Conservation (phyloP, 257 asterid species). For the Penstemon newberryi region DNA sequence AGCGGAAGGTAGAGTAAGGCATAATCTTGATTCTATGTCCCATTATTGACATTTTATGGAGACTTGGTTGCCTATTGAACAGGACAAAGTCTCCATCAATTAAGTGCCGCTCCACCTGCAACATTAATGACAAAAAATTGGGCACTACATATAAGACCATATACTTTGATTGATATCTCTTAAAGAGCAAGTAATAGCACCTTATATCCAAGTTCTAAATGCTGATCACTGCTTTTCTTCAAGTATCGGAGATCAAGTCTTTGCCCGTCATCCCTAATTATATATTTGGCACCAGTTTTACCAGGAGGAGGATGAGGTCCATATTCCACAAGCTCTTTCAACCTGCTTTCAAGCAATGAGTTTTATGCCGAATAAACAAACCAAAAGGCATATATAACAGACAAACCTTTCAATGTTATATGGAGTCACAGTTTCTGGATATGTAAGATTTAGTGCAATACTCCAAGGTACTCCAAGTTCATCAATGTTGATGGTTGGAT, state of each 20-base stretch:
- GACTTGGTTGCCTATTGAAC: conserved; percentile 97
- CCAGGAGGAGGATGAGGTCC: conserved; percentile 99
- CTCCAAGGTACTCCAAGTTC: conserved; percentile 99
- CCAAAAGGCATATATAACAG: conserved; percentile 19
- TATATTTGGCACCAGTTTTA: conserved; percentile 99
- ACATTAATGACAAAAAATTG: conserved; percentile 25
- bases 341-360: conserved; percentile 47
- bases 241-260: conserved; percentile 98
- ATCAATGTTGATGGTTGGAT: conserved; percentile 96
- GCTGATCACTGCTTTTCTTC: conserved; percentile 97
- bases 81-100: conserved; percentile 97
- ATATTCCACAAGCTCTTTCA: conserved; percentile 96
- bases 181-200: conserved; percentile 33
- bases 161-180: conserved; percentile 9
- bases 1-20: conserved; percentile 98
- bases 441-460: conserved; percentile 95
- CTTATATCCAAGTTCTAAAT: conserved; percentile 96
- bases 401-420: conserved; percentile 93
- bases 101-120: conserved; percentile 98
- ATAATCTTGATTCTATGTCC: conserved; percentile 96
- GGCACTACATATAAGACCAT: conserved; percentile 22
- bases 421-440: conserved; percentile 99
- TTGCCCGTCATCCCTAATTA: conserved; percentile 98
- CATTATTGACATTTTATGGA: conserved; percentile 99
- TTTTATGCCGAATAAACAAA: conserved; percentile 21